These are phyloP conservation scores for Camellia sinensis DNA, from an alignment of 148 eudicot genomes.

Conservation along the genomic window DNA sequence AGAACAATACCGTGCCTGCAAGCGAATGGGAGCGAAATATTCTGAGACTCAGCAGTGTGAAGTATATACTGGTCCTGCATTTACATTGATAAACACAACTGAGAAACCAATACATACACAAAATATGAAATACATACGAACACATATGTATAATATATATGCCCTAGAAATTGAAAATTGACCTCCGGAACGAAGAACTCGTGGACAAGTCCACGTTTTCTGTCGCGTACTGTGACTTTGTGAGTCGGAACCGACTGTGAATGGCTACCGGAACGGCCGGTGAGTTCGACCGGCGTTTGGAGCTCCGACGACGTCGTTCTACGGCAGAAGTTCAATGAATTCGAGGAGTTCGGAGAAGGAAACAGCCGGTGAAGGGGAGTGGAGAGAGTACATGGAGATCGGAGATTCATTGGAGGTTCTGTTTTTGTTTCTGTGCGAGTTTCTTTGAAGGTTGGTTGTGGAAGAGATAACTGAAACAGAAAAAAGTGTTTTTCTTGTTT, in stretches of 20 bases:
- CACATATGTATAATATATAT: background rate
- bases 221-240: slow-evolving; percentile 80
- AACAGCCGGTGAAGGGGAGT: slow-evolving; percentile 30
- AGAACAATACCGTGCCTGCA: slow-evolving; percentile 90
- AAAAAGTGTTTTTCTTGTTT: too few relatives aligned
- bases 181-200: slow-evolving; percentile 94
- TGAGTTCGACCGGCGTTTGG: slow-evolving; percentile 26
- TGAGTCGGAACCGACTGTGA: slow-evolving; percentile 44
- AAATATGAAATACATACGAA: background rate
- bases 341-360: slow-evolving; percentile 13
- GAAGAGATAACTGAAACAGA: slow-evolving; percentile 4
- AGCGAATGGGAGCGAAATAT: slow-evolving; percentile 83
- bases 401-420: slow-evolving; percentile 36
- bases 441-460: background rate
- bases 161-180: slow-evolving; percentile 9
- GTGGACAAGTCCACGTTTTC: slow-evolving; percentile 67
- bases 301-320: slow-evolving; percentile 47
- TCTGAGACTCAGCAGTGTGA: slow-evolving; percentile 87
- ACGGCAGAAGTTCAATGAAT: slow-evolving; percentile 23
- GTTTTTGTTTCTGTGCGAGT: background rate
- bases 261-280: slow-evolving; percentile 17
- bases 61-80: slow-evolving; percentile 87
- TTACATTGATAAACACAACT: background rate
- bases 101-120: background rate
- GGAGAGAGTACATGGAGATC: slow-evolving; percentile 27